Evolutionary conservation across 2,329 filamentous ascomycete genomes (phyloP), one percentile per base, ranked within the genome.

Genomic region (Cytospora leucostoma): DNA sequence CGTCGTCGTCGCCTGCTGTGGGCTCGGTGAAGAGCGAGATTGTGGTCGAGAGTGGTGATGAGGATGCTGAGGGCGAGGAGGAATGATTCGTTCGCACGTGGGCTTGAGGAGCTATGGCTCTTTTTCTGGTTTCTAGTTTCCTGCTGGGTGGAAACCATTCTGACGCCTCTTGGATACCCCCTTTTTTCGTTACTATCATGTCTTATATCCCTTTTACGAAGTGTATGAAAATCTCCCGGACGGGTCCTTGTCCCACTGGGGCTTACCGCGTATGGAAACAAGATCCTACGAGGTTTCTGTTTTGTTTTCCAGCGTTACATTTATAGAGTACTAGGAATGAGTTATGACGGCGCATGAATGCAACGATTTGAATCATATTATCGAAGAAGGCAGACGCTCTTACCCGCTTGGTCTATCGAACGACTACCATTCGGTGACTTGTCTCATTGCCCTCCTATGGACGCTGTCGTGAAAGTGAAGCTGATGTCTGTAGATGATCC

Each of bases 21-120:
- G 27, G 52, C 11, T 56, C 55, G 11, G 56, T 65, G 27, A 59
- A 61, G 33, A 63, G 54, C 21, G 66, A 65, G 56, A 65, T 62
- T 19, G n/a, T 61, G 27, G 62, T 66, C 7, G 64, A 57, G 37
- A 65, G 59, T 11, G 66, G 57, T 19, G 66, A 67, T 27, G 66
- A 67, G 58, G 66, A 66, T 64, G 66, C 64, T 2, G 66, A 66
- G 49, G 64, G 61, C 10, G 66, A 67, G 54, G 66, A 67, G 4
- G 66, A 67, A 37, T 66, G 17, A 62, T 17, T 15, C 38, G n/a
- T n/a, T n/a, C n/a, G n/a, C 3, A 17, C 17, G 19, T 21, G 11
- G 21, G 19, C 32, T 4, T 47, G 7, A 21, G 44, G n/a, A 21
- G 44, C 44, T 21, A 47, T 19, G 8, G 10, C 21, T 21, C 40